These are phyloP conservation scores for Marvania coccoides DNA, from an alignment of 139 green algal species.

Conservation along the genomic window DNA sequence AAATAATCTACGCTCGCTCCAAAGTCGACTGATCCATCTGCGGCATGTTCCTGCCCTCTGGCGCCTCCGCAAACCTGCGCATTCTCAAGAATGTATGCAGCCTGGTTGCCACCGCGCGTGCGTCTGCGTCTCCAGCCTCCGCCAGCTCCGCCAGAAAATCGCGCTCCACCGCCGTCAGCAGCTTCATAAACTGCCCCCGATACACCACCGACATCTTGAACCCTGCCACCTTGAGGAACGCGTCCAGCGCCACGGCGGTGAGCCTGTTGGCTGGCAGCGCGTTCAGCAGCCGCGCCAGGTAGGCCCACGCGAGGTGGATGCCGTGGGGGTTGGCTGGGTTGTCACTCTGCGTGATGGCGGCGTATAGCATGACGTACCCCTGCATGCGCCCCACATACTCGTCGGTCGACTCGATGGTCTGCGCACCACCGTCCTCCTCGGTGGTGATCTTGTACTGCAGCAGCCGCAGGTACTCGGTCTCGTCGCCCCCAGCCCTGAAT, in stretches of 20 bases:
- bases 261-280: slow-evolving; percentile 45
- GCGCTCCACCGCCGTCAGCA: slow-evolving; percentile 35
- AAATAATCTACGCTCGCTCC: slow-evolving; percentile 21
- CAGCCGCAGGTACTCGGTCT: slow-evolving; percentile 19
- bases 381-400: slow-evolving; percentile 32
- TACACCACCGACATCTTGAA: slow-evolving; percentile 40
- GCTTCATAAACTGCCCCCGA: slow-evolving; percentile 50
- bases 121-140: slow-evolving; percentile 23
- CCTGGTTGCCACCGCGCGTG: slow-evolving; percentile 31
- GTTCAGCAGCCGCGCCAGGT: slow-evolving; percentile 52
- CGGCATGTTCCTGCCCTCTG: slow-evolving; percentile 51
- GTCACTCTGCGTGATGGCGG: slow-evolving; percentile 51
- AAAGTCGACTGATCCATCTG: slow-evolving; percentile 33
- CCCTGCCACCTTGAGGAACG: slow-evolving; percentile 52
- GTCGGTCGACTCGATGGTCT: slow-evolving; percentile 27
- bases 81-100: slow-evolving; percentile 38
- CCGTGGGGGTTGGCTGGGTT: slow-evolving; percentile 37
- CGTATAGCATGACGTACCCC: slow-evolving; percentile 57
- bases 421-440: slow-evolving; percentile 15
- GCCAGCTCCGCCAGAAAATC: slow-evolving; percentile 41
- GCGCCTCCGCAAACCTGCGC: slow-evolving; percentile 20
- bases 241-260: slow-evolving; percentile 49
- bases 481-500: slow-evolving; percentile 11
- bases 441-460: slow-evolving; percentile 35
- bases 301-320: slow-evolving; percentile 46